Evolutionary conservation across 495 filamentous ascomycete genomes (phyloP).

Genomic region (Entonaema liquescens): DNA sequence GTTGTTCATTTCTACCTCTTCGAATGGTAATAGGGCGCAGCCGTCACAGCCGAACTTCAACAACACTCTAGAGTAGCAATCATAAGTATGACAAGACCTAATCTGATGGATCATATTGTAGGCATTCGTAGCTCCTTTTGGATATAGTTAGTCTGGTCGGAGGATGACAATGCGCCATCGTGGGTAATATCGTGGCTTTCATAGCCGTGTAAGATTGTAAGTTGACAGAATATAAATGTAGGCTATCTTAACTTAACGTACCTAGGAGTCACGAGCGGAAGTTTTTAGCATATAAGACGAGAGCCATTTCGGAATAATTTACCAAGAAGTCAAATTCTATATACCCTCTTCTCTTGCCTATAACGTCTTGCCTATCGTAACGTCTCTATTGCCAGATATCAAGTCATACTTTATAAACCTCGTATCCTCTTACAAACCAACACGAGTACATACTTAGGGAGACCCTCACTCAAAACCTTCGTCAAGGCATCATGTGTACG

Average conservation of each 20-base stretch:
- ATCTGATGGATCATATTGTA: constrained; percentile 10
- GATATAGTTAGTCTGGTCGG: background rate
- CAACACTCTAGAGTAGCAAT: background rate
- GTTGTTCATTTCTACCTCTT: background rate
- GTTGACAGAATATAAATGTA: background rate
- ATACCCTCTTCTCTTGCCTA: too few relatives aligned
- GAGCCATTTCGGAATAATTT: background rate
- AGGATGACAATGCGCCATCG: background rate
- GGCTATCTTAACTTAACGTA: background rate
- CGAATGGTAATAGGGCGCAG: background rate
- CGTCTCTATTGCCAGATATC: background rate
- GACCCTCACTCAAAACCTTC: background rate
- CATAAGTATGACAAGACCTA: background rate
- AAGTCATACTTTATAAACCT: background rate
- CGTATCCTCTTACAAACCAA: background rate
- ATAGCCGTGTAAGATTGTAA: background rate
- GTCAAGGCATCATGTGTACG: background rate
- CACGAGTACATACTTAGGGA: background rate
- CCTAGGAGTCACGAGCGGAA: background rate
- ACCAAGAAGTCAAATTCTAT: background rate
- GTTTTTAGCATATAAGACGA: background rate
- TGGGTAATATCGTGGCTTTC: background rate
- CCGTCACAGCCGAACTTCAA: constrained; percentile 7
- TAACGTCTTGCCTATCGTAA: too few relatives aligned
- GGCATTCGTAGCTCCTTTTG: background rate